These are phyloP conservation scores for Candida ponderosae DNA, from an alignment of 805 yeast genomes.

Conservation along the genomic window DNA sequence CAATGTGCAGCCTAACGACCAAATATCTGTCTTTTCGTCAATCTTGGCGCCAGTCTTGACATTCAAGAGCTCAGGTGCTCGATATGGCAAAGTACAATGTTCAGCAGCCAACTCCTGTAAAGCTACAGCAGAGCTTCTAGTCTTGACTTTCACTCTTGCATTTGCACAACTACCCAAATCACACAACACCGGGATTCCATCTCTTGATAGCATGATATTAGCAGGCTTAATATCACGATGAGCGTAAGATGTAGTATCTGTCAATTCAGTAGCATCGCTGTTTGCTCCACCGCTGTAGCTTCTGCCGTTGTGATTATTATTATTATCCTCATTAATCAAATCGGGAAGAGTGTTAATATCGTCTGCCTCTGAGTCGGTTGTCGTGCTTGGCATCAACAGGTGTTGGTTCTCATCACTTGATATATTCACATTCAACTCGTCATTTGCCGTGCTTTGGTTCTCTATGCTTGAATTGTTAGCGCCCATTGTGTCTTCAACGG, in stretches of 20 bases:
- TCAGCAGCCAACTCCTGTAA: conserved; percentile 78
- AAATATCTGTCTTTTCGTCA: conserved; percentile 74
- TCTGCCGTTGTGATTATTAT: conserved; percentile 11
- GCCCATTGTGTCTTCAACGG: too few relatives aligned
- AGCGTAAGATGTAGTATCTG: conserved; percentile 61
- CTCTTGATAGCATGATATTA: conserved; percentile 70
- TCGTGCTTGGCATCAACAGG: conserved; percentile 2
- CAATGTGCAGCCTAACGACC: conserved; percentile 86
- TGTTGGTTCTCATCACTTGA: conserved; percentile 10
- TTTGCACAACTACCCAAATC: conserved; percentile 77
- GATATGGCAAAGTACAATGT: conserved; percentile 77
- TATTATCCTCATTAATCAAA: conserved; percentile 18
- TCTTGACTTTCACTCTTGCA: conserved; percentile 46
- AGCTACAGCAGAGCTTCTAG: conserved; percentile 64
- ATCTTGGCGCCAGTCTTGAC: conserved; percentile 58
- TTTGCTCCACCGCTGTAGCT: conserved; percentile 12
- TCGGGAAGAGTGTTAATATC: conserved; percentile 4
- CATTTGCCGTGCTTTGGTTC: not conserved
- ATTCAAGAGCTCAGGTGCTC: conserved; percentile 87
- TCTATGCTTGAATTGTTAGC: not conserved
- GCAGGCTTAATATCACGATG: conserved; percentile 90
- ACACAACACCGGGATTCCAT: conserved; percentile 70
- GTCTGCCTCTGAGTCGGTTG: conserved; percentile 36
- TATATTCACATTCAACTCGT: not conserved
- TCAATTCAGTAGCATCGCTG: conserved; percentile 41